These are phyloP conservation scores for Sporothrix protearum DNA, from an alignment of 2,329 filamentous ascomycete species.

Conservation along the genomic window DNA sequence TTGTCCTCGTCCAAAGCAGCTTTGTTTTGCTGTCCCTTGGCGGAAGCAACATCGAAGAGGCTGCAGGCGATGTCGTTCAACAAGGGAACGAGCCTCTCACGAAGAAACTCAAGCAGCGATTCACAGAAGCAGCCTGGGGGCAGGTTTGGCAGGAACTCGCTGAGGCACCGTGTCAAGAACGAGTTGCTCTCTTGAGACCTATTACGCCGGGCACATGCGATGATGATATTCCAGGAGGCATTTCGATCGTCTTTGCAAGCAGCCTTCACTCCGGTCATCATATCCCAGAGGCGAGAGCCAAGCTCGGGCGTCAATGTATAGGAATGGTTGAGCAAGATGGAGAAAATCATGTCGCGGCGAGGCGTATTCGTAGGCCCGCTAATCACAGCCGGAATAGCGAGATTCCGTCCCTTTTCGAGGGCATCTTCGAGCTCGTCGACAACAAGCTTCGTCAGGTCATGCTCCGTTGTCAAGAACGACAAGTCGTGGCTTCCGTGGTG, in stretches of 20 bases:
- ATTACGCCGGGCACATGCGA: conserved; percentile 44
- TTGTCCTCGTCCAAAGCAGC: conserved; percentile 43
- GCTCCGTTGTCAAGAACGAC: conserved; percentile 55
- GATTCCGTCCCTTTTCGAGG: conserved; percentile 41
- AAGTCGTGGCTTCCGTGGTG: conserved; percentile 50
- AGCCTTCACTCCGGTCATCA: conserved; percentile 64
- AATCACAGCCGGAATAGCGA: conserved; percentile 45
- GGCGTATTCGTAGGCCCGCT: conserved; percentile 48
- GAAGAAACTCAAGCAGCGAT: conserved; percentile 62
- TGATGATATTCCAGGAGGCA: conserved; percentile 66
- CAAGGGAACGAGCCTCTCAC: conserved; percentile 47
- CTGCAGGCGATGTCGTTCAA: conserved; percentile 45
- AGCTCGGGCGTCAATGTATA: conserved; percentile 59
- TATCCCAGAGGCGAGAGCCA: conserved; percentile 65
- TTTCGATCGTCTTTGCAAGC: conserved; percentile 59
- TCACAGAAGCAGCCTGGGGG: conserved; percentile 56
- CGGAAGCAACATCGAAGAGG: conserved; percentile 35
- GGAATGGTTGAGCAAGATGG: conserved; percentile 56
- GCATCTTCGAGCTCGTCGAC: conserved; percentile 62
- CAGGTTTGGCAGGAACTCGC: conserved; percentile 55
- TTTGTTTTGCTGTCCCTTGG: conserved; percentile 35
- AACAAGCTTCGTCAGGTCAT: conserved; percentile 59
- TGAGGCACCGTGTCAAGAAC: conserved; percentile 54
- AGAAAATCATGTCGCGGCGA: conserved; percentile 55
- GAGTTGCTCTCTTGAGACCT: conserved; percentile 53